phyloP scores from a whole-genome alignment of 306 rosid species.

The Casuarina glauca region DNA sequence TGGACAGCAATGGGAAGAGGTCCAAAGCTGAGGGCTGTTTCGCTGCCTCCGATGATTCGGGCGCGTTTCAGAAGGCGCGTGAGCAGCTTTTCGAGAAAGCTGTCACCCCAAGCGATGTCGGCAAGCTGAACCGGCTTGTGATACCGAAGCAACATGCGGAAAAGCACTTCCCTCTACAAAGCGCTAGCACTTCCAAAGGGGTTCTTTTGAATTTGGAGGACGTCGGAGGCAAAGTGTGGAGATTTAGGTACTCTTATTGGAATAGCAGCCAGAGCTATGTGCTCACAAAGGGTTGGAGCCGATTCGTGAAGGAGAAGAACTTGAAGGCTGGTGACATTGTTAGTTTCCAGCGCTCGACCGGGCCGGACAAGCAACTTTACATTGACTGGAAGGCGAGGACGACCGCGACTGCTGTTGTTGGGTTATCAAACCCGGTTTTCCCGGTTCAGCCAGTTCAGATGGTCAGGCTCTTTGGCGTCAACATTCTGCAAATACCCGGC shows the following conservation, averaged over 20 bases:
- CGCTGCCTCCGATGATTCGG: neutral
- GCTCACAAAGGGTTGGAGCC: slow-evolving; percentile 94
- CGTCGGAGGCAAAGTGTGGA: slow-evolving; percentile 91
- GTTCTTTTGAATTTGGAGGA: slow-evolving; percentile 79
- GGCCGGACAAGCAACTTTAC: slow-evolving; percentile 68
- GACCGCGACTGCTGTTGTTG: slow-evolving; percentile 8
- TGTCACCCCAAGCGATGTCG: slow-evolving; percentile 94
- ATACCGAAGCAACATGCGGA: slow-evolving; percentile 98
- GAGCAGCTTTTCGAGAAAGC: slow-evolving; percentile 85
- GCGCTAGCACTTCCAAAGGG: slow-evolving; percentile 47
- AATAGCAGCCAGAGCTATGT: slow-evolving; percentile 97
- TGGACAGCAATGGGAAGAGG: slow-evolving; percentile 27
- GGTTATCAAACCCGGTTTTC: slow-evolving; percentile 33
- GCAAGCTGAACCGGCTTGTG: slow-evolving; percentile 82
- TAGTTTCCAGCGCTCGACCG: slow-evolving; percentile 67
- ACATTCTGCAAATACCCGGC: slow-evolving; percentile 66
- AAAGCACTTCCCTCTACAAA: slow-evolving; percentile 81
- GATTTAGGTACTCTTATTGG: slow-evolving; percentile 96
- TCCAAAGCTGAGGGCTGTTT: neutral
- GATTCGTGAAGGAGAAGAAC: slow-evolving; percentile 91
- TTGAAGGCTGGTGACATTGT: slow-evolving; percentile 91
- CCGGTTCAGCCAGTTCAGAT: slow-evolving; percentile 65
- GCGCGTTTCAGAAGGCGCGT: slow-evolving; percentile 43
- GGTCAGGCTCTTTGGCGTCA: slow-evolving; percentile 88
- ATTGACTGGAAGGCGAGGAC: slow-evolving; percentile 67